Conservation (phyloP, 176 grass and related monocot genomes). For the Ensete glaucum region DNA sequence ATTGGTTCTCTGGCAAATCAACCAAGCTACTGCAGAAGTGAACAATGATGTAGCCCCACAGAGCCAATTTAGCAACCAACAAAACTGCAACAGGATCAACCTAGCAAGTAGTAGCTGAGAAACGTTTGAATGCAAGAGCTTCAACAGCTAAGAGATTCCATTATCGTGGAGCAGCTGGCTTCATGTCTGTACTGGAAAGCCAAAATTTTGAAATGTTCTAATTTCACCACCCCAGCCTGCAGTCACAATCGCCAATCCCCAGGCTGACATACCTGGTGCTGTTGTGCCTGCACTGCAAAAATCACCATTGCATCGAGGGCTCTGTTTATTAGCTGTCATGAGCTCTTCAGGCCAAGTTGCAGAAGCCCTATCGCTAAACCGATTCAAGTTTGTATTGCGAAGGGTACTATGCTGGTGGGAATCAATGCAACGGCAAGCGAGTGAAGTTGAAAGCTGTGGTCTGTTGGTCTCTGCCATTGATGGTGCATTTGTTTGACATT, state of each 20-base stretch:
- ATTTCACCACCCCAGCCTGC: constrained; percentile 12
- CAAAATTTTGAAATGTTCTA: constrained; percentile 19
- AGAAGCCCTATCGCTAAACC: constrained; percentile 18
- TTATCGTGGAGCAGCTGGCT: neutral
- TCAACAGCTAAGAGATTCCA: neutral
- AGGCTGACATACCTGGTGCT: neutral
- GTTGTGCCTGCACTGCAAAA: neutral
- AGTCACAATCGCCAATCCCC: constrained; percentile 15
- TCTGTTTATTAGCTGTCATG: constrained; percentile 42
- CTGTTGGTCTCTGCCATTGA: constrained; percentile 21
- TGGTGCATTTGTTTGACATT: constrained; percentile 20
- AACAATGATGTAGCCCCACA: too few relatives aligned
- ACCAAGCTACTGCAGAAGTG: too few relatives aligned
- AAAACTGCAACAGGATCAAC: neutral
- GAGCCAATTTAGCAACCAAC: too few relatives aligned
- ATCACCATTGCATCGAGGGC: constrained; percentile 5
- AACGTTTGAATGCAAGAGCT: neutral
- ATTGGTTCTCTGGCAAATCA: too few relatives aligned
- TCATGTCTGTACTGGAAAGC: constrained; percentile 3
- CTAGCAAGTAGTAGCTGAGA: neutral
- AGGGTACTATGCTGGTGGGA: constrained; percentile 5
- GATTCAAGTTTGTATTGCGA: constrained; percentile 11
- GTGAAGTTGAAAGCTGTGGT: constrained; percentile 13
- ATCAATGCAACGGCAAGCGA: constrained; percentile 23
- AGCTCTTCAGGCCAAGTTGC: constrained; percentile 51